phyloP scores from a whole-genome alignment of 495 filamentous ascomycete species.

The Margaritispora aquatica region DNA sequence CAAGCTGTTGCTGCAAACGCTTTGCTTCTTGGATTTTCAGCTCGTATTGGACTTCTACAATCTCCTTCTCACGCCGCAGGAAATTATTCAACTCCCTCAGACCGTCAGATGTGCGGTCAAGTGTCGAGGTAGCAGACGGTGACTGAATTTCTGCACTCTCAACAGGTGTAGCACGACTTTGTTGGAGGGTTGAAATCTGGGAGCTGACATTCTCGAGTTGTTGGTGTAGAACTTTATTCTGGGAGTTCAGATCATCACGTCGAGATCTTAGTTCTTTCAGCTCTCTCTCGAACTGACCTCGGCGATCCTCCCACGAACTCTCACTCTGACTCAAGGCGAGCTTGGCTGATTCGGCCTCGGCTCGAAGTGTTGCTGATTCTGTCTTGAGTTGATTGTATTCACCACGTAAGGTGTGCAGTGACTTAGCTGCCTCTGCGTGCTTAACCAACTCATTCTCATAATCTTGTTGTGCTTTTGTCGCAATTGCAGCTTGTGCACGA shows the following conservation, averaged over 20 bases:
- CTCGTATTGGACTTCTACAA: conserved; percentile 91
- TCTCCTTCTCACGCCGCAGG: conserved; percentile 93
- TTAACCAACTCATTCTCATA: conserved; percentile 92
- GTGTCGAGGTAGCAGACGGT: conserved; percentile 19
- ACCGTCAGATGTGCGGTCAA: conserved; percentile 54
- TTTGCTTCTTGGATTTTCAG: conserved; percentile 79
- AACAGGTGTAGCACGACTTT: conserved; percentile 53
- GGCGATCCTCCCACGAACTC: conserved; percentile 78
- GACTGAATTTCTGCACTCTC: conserved; percentile 39
- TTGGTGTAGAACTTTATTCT: conserved; percentile 82
- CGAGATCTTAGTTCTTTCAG: conserved; percentile 68
- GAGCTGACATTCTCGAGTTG: conserved; percentile 76
- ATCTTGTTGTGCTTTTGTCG: conserved; percentile 84
- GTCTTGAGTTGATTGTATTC: conserved; percentile 79
- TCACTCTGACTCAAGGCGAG: conserved; percentile 73
- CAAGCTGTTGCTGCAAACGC: conserved; percentile 80
- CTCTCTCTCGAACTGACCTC: conserved; percentile 75
- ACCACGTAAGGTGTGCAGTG: conserved; percentile 65
- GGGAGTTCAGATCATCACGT: conserved; percentile 71
- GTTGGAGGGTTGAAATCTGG: conserved; percentile 72
- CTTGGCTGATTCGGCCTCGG: conserved; percentile 76
- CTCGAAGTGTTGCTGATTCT: conserved; percentile 60
- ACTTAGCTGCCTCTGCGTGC: conserved; percentile 86
- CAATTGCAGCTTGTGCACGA: conserved; percentile 88
- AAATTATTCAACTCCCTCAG: conserved; percentile 86